Base-by-base conservation (phyloP, 1,139 yeast species). In the Sugiyamaella novakii region DNA sequence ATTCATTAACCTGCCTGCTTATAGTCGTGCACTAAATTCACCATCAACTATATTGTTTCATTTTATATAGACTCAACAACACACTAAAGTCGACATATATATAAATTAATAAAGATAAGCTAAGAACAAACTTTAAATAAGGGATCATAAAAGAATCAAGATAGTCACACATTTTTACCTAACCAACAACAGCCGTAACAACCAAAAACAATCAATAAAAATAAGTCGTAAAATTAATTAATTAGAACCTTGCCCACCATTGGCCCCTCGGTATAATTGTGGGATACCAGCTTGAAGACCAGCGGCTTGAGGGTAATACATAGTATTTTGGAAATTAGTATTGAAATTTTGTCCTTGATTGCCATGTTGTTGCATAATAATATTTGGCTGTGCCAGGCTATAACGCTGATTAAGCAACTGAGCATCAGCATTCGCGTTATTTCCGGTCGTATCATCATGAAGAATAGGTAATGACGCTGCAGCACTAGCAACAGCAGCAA, bases 381-480 rank as follows among this genome's bases (percentile, higher is more conserved):
- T 43, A 14, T 37, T 25, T 14, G 44, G 41, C 12, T 44, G 43
- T 18, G 35, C 36, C 14, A 44, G 31, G 33, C 35, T 48, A 21
- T 37, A 48, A n/a, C 51, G 42, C 30, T 48, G 51, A 37, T 39
- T 48, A 15, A 48, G 43, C 14, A 48, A 31, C 24, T 48, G 51
- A 17, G 44, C 37, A 11, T 43, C 43, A 15, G 35, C 35, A 24
- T 22, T 15, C n/a, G 35, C 29, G 5, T 35, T 28, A 24, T 19
- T 28, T 18, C 28, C 24, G 11, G 18, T 28, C 12, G 35, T n/a
- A 15, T 43, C 43, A 5, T 39, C 48, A 29, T 33, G 46, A n/a
- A 33, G 41, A 28, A 35, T 29, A 5, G 47, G 47, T 6, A 43
- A 28, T 6, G 5, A 6, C 8, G 25, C 25, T 22, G 8, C 25